Evolutionary conservation across 2,329 filamentous ascomycete genomes (phyloP), one percentile per base, ranked within the genome.

Genomic region (Paecilomyces sp.): DNA sequence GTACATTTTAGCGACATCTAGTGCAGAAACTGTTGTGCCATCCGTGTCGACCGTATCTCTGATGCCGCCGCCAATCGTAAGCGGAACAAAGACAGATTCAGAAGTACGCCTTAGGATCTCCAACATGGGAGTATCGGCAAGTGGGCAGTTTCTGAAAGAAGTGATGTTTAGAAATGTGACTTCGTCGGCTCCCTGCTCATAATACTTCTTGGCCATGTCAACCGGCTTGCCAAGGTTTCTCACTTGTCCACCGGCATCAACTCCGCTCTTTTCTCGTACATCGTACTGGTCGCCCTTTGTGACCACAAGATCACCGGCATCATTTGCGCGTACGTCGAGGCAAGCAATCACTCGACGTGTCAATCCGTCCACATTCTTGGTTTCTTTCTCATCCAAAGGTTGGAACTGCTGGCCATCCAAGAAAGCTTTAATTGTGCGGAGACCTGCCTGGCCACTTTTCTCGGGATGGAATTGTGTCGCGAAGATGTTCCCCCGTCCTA

Each of bases 261-360:
- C 80, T 13, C 78, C 81, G 24, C 81, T 80, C 77, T 97, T 97
- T 70, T 97, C 94, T 33, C 94, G 90, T 6, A 99, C 94, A 70
- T 99, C 94, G 78, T 99, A 99, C 75, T 97, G 93, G 76, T 99
- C 94, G 60, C 94, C 94, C 77, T 99, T 99, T 13, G 94, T 99
- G 41, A 99, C 94, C 0, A 99, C 94, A 9, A 99, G 82, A 75
- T 99, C 94, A 34, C 94, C 94, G 62, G 89, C 82, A 74, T 99
- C 94, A 74, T 99, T 99, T 57, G 92, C 86, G 52, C 94, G 89
- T 56, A 99, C 94, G 72, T 99, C 94, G 30, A 99, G 86, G 72
- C 94, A 99, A 30, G 94, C 94, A 71, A 99, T 97, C 56, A 99
- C 86, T 65, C 94, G 86, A 61, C 92, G 83, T n/a, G 94, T 99